Evolutionary conservation across 106 monocot species (phyloP).

Genomic region (Amphibolis antarctica): DNA sequence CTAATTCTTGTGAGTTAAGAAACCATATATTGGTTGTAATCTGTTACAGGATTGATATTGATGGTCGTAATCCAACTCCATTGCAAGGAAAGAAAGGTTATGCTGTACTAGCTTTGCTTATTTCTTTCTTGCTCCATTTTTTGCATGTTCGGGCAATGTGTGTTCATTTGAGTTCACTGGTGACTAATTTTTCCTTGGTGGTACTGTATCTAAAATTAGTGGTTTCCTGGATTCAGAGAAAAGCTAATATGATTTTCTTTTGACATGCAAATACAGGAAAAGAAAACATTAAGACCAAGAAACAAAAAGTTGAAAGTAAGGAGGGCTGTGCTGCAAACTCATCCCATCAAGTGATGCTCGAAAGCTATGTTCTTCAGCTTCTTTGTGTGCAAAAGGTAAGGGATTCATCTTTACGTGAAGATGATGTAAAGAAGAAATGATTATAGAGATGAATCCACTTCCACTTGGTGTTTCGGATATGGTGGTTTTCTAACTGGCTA

Average conservation of each 20-base stretch:
- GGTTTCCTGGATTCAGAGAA: no score
- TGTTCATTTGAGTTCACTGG: background rate
- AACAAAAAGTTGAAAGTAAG: slow-evolving; percentile 6
- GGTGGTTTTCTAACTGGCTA: no score
- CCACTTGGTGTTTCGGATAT: no score
- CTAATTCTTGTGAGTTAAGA: background rate
- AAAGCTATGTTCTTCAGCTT: slow-evolving; percentile 55
- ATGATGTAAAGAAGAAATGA: background rate
- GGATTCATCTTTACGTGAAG: slow-evolving; percentile 30
- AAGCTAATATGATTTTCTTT: background rate
- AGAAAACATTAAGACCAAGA: slow-evolving; percentile 8
- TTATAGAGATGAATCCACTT: background rate
- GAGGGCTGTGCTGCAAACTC: slow-evolving; percentile 34
- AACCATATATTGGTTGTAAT: background rate
- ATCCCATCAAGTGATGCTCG: slow-evolving; percentile 50
- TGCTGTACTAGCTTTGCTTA: background rate
- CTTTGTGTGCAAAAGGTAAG: slow-evolving; percentile 54
- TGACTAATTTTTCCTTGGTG: background rate
- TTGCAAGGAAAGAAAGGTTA: slow-evolving; percentile 26
- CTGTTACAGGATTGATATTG: slow-evolving; percentile 15
- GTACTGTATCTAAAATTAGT: background rate
- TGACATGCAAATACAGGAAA: background rate
- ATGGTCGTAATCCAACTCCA: slow-evolving; percentile 9
- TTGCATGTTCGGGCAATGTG: background rate
- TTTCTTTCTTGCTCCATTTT: background rate